A percentile compares a stretch with the other conserved stretches of the same genome.
These are phyloP conservation scores for Diaporthe citriasiana DNA, from an alignment of 2,329 filamentous ascomycete species.

Conservation along the genomic window DNA sequence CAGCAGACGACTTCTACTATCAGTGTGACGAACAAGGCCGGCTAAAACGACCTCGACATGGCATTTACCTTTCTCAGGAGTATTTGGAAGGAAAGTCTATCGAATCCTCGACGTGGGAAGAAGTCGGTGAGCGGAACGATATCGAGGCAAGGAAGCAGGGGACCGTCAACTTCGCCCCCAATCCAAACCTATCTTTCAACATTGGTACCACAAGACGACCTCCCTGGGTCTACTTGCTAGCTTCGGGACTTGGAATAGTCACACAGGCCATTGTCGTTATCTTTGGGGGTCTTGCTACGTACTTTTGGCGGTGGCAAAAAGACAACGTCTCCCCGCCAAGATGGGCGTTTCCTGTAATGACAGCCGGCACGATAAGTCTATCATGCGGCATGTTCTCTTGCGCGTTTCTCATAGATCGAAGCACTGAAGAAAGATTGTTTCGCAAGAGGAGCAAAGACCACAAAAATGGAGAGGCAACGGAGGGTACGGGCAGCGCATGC, in stretches of 20 bases:
- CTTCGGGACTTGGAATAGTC: background rate
- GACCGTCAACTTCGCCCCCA: background rate
- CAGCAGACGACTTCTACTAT: background rate
- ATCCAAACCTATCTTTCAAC: background rate
- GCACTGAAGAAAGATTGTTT: background rate
- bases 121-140: background rate
- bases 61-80: background rate
- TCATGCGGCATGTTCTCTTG: background rate
- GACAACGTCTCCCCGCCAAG: background rate
- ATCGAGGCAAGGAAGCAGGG: background rate
- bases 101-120: background rate
- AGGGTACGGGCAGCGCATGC: background rate
- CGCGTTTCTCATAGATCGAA: background rate
- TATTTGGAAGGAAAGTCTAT: background rate
- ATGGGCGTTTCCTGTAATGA: background rate
- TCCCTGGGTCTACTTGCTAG: background rate
- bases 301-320: background rate
- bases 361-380: background rate
- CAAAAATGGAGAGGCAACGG: background rate
- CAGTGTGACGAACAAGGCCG: background rate
- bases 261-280: background rate
- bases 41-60: background rate
- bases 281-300: background rate
- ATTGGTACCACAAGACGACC: background rate
- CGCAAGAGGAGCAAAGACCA: background rate